phyloP scores from a whole-genome alignment of 306 rosid genomes.

The Cercis canadensis region DNA sequence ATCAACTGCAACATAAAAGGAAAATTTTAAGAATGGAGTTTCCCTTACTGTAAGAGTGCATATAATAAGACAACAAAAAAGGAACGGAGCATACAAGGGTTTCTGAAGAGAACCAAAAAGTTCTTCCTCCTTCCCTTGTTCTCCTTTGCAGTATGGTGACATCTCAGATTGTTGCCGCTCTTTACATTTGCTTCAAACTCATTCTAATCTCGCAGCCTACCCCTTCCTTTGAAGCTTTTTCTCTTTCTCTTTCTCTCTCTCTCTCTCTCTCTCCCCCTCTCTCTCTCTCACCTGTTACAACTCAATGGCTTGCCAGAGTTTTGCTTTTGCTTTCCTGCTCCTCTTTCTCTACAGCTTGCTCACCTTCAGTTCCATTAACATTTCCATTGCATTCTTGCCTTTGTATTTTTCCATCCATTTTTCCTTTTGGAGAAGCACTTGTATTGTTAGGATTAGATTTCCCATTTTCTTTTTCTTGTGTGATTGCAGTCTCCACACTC shows the following conservation, averaged over 20 bases:
- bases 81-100: slow-evolving; percentile 56
- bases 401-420: slow-evolving; percentile 48
- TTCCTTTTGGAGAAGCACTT: slow-evolving; percentile 54
- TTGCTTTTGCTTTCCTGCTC: slow-evolving; percentile 47
- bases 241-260: slow-evolving; percentile 27
- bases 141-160: slow-evolving; percentile 49
- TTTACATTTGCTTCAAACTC: slow-evolving; percentile 87
- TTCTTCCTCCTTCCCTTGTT: slow-evolving; percentile 52
- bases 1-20: no score
- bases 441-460: slow-evolving; percentile 44
- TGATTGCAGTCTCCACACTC: slow-evolving; percentile 47
- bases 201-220: slow-evolving; percentile 52
- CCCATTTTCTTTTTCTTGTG: slow-evolving; percentile 61
- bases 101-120: slow-evolving; percentile 53
- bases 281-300: slow-evolving; percentile 44
- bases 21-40: slow-evolving; percentile 42
- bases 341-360: slow-evolving; percentile 46
- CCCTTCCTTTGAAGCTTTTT: slow-evolving; percentile 34
- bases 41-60: slow-evolving; percentile 50
- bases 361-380: slow-evolving; percentile 51
- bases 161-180: slow-evolving; percentile 61
- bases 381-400: slow-evolving; percentile 72
- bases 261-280: slow-evolving; percentile 31
- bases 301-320: slow-evolving; percentile 44
- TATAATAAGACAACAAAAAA: slow-evolving; percentile 49